Base-by-base conservation (phyloP, 2,329 filamentous ascomycete species). In the Capronia coronata region DNA sequence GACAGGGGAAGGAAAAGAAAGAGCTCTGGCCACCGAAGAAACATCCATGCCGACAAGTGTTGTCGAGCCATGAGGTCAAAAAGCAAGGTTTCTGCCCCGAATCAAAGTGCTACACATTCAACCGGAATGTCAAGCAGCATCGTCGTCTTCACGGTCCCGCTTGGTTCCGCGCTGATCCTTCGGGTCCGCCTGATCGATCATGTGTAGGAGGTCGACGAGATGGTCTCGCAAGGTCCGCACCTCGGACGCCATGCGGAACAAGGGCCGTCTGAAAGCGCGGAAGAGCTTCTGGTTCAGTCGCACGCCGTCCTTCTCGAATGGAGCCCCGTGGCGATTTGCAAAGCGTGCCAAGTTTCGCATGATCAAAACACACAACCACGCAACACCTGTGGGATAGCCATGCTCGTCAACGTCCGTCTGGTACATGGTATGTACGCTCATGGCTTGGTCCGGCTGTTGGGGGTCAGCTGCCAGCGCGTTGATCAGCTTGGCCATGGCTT, bases 291-390 rank as follows among this genome's bases (percentile, higher is more conserved):
- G 46, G 29, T 52, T 57, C 1, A 60, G 49, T 7, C 29, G 45
- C 10, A 51, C 42, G 13, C 56, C 54, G 19, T 57, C 45, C 38
- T 54, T 48, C 27, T 59, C 53, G 37, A 56, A 57, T 16, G 43
- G 42, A n/a, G 49, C 43, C 10, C 58, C 58, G 42, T 61, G 46
- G 41, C 52, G 53, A 46, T 52, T 56, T 2, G 71, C 61, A 51
- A 71, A 70, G 8, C 68, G 61, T 8, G 71, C 68, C 22, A 75
- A 62, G 43, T 75, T 75, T 35, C 71, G 68, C 56, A 75, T 54
- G 2, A 75, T 67, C 39, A 75, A 59, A 5, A 69, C 65, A 22
- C 71, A 69, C 57, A 72, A 72, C 60, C 72, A 73, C 16, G 73
- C 68, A 13, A 73, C 63, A 9, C 72, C 72, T 43, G 67, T 60